These are phyloP conservation scores for Candida chauliodis DNA, from an alignment of 805 yeast genomes.

Conservation along the genomic window DNA sequence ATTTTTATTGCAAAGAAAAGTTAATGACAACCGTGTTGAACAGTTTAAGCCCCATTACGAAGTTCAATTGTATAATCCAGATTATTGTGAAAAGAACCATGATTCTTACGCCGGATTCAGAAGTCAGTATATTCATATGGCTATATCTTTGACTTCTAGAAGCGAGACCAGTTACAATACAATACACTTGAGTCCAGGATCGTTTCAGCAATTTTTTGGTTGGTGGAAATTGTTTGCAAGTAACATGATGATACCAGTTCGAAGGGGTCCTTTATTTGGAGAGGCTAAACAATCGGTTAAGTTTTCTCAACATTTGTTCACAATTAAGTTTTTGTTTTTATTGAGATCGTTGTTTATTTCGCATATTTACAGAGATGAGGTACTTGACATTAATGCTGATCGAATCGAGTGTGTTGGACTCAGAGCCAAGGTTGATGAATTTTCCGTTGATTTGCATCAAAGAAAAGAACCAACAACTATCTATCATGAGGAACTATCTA, in stretches of 20 bases:
- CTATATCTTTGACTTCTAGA: slow-evolving; percentile 35
- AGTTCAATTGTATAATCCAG: slow-evolving; percentile 55
- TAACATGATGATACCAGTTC: slow-evolving; percentile 71
- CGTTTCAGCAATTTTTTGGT: slow-evolving; percentile 60
- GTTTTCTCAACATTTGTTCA: slow-evolving; percentile 68
- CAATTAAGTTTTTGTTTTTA: slow-evolving; percentile 76
- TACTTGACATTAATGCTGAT: slow-evolving; percentile 36
- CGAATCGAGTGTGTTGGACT: slow-evolving; percentile 64
- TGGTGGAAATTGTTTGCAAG: slow-evolving; percentile 93
- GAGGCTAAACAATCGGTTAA: slow-evolving; percentile 53
- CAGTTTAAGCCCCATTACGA: slow-evolving; percentile 59
- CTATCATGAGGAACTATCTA: slow-evolving; percentile 43
- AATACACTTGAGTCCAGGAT: slow-evolving; percentile 70
- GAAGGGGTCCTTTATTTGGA: slow-evolving; percentile 70
- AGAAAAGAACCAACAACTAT: slow-evolving; percentile 33
- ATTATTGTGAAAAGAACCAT: slow-evolving; percentile 34
- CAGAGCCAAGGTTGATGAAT: slow-evolving; percentile 40
- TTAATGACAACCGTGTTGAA: slow-evolving; percentile 33
- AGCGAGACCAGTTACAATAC: slow-evolving; percentile 53
- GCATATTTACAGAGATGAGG: slow-evolving; percentile 57
- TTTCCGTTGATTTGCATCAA: slow-evolving; percentile 40
- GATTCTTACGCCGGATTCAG: slow-evolving; percentile 42
- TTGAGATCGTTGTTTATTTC: slow-evolving; percentile 71
- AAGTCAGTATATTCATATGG: slow-evolving; percentile 38
- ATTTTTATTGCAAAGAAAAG: slow-evolving; percentile 50